Evolutionary conservation across 305 asterid genomes (phyloP).

Genomic region (Fraxinus platypoda): DNA sequence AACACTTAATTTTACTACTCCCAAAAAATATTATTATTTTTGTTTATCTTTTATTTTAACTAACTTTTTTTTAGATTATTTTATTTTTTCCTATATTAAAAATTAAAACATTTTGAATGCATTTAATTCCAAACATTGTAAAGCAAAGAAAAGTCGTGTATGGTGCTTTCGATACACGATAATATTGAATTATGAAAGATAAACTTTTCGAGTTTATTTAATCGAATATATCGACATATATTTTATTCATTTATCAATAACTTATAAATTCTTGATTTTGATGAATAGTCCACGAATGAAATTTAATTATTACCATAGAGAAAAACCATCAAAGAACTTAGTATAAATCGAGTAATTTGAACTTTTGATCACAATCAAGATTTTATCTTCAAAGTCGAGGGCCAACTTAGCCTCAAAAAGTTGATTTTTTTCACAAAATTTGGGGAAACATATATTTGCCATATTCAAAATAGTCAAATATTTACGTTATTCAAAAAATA

Average conservation of each 20-base stretch:
- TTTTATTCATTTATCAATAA: neutral
- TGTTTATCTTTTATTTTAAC: too few species aligned
- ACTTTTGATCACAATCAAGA: neutral
- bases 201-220: too few species aligned
- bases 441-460: neutral
- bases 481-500: neutral
- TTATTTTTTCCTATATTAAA: too few species aligned
- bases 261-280: neutral
- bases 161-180: neutral
- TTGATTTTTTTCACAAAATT: neutral
- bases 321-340: neutral
- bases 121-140: too few species aligned
- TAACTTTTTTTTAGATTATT: too few species aligned
- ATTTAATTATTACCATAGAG: neutral
- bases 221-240: neutral
- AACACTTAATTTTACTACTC: too few species aligned
- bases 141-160: neutral
- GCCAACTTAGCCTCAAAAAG: neutral
- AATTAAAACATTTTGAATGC: too few species aligned
- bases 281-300: neutral
- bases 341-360: neutral
- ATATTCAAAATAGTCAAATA: neutral
- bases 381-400: neutral
- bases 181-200: too few species aligned
- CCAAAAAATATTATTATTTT: too few species aligned